phyloP scores from a whole-genome alignment of 2,329 filamentous ascomycete species.

The Talaromyces pinophilus region DNA sequence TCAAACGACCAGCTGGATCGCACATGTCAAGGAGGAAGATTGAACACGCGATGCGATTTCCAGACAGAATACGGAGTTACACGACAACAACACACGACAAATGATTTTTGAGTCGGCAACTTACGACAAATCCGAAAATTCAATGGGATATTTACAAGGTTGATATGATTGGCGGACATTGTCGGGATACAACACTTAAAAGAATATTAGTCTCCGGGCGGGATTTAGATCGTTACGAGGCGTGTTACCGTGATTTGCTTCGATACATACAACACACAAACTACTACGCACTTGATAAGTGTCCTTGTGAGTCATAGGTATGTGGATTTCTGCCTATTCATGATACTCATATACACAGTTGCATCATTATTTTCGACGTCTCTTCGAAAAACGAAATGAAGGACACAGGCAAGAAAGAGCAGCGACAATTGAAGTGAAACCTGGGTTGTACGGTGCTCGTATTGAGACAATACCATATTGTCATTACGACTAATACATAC shows the following conservation, averaged over 20 bases:
- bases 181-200: background rate
- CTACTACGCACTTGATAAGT: background rate
- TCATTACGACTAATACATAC: slow-evolving; percentile 4
- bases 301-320: background rate
- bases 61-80: too few relatives aligned
- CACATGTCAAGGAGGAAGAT: background rate
- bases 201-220: background rate
- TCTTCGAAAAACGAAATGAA: background rate
- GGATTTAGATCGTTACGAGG: background rate
- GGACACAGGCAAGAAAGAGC: background rate
- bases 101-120: background rate
- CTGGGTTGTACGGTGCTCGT: background rate
- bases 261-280: background rate
- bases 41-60: background rate
- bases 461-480: background rate
- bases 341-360: background rate
- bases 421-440: background rate
- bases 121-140: background rate
- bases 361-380: background rate
- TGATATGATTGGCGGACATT: background rate
- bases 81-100: background rate
- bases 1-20: background rate
- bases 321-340: background rate
- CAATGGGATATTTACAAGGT: background rate
- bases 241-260: background rate